Evolutionary conservation across 306 rosid species (phyloP).

Genomic region (Begonia peltatifolia): DNA sequence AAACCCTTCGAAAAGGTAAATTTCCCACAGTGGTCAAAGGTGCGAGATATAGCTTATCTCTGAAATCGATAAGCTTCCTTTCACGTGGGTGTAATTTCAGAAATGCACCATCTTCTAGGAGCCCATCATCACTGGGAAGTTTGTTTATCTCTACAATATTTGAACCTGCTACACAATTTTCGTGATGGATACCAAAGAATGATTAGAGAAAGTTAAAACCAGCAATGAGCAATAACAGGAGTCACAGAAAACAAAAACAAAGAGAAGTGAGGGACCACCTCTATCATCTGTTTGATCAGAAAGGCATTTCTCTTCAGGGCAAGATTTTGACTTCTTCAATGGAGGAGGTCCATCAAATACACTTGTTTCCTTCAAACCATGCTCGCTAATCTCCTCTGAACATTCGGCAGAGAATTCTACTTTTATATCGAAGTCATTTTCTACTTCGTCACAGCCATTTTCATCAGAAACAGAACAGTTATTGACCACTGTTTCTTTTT

Average conservation of each 20-base stretch:
- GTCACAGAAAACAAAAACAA: background rate
- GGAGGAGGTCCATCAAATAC: slow-evolving; percentile 35
- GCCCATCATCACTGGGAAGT: no score
- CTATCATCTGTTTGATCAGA: slow-evolving; percentile 25
- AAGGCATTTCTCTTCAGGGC: slow-evolving; percentile 17
- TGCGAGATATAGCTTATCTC: slow-evolving; percentile 84
- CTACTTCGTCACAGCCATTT: slow-evolving; percentile 27
- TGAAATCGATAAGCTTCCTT: slow-evolving; percentile 75
- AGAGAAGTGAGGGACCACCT: slow-evolving; percentile 24
- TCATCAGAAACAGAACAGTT: slow-evolving; percentile 24
- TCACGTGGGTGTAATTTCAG: slow-evolving; percentile 59
- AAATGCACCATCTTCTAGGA: slow-evolving; percentile 25
- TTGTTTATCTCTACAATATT: slow-evolving; percentile 10
- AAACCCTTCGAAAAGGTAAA: slow-evolving; percentile 94
- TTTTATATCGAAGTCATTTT: slow-evolving; percentile 19
- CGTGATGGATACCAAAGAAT: slow-evolving; percentile 11
- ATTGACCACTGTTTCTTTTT: slow-evolving; percentile 16
- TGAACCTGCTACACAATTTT: slow-evolving; percentile 22
- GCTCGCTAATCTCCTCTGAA: slow-evolving; percentile 22
- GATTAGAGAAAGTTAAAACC: background rate
- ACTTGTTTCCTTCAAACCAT: slow-evolving; percentile 16
- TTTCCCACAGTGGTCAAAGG: slow-evolving; percentile 96
- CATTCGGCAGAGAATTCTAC: slow-evolving; percentile 32
- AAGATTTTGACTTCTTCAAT: slow-evolving; percentile 48
- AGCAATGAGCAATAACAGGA: background rate